phyloP scores from a whole-genome alignment of 2,329 filamentous ascomycete species.

The Colletotrichum gloeosporioides region DNA sequence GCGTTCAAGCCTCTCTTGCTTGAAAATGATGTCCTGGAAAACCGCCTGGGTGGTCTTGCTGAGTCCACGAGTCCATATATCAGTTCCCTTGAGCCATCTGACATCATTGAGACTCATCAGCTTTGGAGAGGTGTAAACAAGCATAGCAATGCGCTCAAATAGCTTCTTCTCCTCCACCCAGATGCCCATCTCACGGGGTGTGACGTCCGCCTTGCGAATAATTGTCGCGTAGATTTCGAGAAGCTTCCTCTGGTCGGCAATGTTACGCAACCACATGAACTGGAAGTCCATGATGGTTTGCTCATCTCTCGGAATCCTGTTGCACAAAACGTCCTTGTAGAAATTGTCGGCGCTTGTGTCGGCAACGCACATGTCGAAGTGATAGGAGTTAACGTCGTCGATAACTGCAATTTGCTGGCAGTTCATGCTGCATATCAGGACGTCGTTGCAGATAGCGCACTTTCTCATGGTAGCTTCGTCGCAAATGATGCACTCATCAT shows the following conservation, averaged over 20 bases:
- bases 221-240: neutral
- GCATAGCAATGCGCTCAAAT: neutral
- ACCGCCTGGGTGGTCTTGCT: too few species aligned
- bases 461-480: neutral
- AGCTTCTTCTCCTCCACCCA: neutral
- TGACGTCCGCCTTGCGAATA: neutral
- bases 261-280: accelerated
- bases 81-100: neutral
- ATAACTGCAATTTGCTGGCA: neutral
- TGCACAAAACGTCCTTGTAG: neutral
- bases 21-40: too few species aligned
- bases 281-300: too few species aligned
- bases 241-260: neutral
- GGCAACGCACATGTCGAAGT: neutral
- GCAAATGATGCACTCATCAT: neutral
- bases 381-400: neutral
- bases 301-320: neutral
- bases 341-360: neutral
- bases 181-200: neutral
- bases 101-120: neutral
- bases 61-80: accelerated
- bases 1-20: too few species aligned
- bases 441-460: neutral
- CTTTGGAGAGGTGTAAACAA: too few species aligned
- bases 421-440: neutral